Evolutionary conservation across 305 asterid genomes (phyloP), one percentile per base, ranked within the genome.

Genomic region (Monarda citriodora): DNA sequence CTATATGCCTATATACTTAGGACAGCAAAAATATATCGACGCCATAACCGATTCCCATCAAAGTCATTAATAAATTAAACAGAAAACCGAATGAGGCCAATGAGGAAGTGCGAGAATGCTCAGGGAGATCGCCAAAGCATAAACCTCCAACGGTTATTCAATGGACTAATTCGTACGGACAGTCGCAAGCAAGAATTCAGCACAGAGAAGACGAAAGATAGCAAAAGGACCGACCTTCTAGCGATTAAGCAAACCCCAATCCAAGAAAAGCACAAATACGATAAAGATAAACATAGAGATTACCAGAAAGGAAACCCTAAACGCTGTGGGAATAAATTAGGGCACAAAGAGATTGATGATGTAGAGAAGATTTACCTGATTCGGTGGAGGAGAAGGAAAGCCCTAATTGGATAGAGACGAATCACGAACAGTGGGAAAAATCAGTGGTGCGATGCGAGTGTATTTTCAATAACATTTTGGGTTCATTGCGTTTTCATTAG

Each of bases 201-300:
- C 50, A 60, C 17, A 31, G 14, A 26, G 17, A 51, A 44, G 10
- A 18, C 41, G 12, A 17, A 9, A 11, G 15, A 7, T 7, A 15
- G 22, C 58, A 34, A 38, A 47, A 46, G 42, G 18, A 5, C 55
- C 29, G 12, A 59, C 31, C 54, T 31, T 25, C 6, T 17, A 37
- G 56, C 25, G 14, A 36, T 14, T 38, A 70, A 70, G 13, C 17
- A 32, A 61, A 66, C 40, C 63, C 51, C 18, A 53, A 54, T 45
- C 51, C 26, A 52, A 23, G 56, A 22, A 65, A 54, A 31, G 7
- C 32, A 37, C 31, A 57, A 51, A 54, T 5, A 58, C 49, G 31
- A 51, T 10, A 36, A 2, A 26, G 18, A 17, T 8, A 38, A 58
- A 23, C 8, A 22, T 16, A 18, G 18, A 6, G 38, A 34, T 34